A percentile compares a stretch with the other conserved stretches of the same genome.
These are phyloP conservation scores for Botrytis aclada DNA, from an alignment of 2,329 filamentous ascomycete genomes.

Conservation along the genomic window DNA sequence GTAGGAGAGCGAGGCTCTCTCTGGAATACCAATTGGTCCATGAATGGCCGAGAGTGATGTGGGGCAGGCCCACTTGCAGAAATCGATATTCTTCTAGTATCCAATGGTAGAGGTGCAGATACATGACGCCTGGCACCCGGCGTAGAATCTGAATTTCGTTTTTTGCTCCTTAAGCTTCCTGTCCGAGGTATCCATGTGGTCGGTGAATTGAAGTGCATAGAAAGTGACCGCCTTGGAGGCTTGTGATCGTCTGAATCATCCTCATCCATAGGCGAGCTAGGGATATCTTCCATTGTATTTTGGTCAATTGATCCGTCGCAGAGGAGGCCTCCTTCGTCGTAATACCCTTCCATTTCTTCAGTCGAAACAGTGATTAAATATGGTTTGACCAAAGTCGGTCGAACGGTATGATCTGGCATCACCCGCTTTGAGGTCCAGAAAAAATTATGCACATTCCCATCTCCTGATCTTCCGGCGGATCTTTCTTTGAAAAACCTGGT, in stretches of 20 bases:
- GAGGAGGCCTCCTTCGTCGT: slow-evolving; percentile 31
- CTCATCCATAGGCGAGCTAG: slow-evolving; percentile 7
- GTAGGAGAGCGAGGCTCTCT: slow-evolving; percentile 22
- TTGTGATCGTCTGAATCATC: slow-evolving; percentile 38
- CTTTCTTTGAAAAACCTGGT: slow-evolving; percentile 35
- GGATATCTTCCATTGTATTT: slow-evolving; percentile 9
- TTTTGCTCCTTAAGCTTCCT: slow-evolving; percentile 55
- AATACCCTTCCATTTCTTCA: slow-evolving; percentile 19
- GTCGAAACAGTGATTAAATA: slow-evolving; percentile 29
- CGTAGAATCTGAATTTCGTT: slow-evolving; percentile 47
- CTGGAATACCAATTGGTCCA: slow-evolving; percentile 32
- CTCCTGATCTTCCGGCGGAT: slow-evolving; percentile 29
- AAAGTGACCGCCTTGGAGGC: slow-evolving; percentile 52
- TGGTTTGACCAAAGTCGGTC: slow-evolving; percentile 37
- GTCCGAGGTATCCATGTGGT: slow-evolving; percentile 55
- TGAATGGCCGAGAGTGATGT: slow-evolving; percentile 25
- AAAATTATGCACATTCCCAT: slow-evolving; percentile 29
- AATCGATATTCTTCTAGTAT: slow-evolving; percentile 30
- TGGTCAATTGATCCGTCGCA: slow-evolving; percentile 30
- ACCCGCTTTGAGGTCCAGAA: slow-evolving; percentile 35
- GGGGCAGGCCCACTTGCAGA: slow-evolving; percentile 30
- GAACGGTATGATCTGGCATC: slow-evolving; percentile 30
- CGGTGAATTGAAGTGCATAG: slow-evolving; percentile 58
- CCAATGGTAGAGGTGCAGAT: slow-evolving; percentile 48
- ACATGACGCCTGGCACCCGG: slow-evolving; percentile 49